Base-by-base conservation (phyloP, 2,329 filamentous ascomycete genomes). In the Byssoonygena ceratinophila region DNA sequence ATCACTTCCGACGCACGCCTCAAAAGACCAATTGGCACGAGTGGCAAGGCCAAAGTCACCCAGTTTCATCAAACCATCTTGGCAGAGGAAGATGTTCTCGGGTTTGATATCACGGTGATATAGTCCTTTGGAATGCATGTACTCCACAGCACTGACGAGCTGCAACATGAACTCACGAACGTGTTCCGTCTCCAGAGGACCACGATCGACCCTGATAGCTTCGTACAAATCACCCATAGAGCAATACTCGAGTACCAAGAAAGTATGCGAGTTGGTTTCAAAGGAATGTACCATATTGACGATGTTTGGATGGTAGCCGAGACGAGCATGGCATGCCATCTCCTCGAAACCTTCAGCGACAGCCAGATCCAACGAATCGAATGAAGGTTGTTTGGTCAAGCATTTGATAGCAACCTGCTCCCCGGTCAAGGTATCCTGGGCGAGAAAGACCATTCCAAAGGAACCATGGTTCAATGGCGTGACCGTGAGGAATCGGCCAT, bases 31-130 rank as follows among this genome's bases (percentile, higher is more conserved):
- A 61, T 82, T 77, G 56, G 94, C 88, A 5, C 82, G 86, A 9
- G 91, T 96, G 48, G 90, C 90, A 57, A 98, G 77, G 51, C 92
- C 92, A 67, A 97, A 95, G 70, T 98, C 92, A 63, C 92, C 92
- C 32, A 98, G 82, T 74, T 98, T 98, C 85, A 97, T 86, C 36
- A 84, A 79, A 51, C 91, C 91, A 60, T 84, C 80, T 55, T 90
- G 80, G 54, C 83, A 86, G 58, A 98, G 77, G 69, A 98, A 97
- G 69, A 98, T 95, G 76, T 98, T 98, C 77, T 98, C 92, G 0
- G 92, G 92, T 75, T 98, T 98, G 80, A 98, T 96, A 70, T 98
- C 92, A 56, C 92, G 87, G 67, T 98, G 92, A 68, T 89, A 96
- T 65, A 97, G 81, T 59, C 88, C 90, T 68, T 90, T 90, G 58